phyloP scores from a whole-genome alignment of 1,284 basidiomycete genomes.

The Neotropicomus parvogracilis region DNA sequence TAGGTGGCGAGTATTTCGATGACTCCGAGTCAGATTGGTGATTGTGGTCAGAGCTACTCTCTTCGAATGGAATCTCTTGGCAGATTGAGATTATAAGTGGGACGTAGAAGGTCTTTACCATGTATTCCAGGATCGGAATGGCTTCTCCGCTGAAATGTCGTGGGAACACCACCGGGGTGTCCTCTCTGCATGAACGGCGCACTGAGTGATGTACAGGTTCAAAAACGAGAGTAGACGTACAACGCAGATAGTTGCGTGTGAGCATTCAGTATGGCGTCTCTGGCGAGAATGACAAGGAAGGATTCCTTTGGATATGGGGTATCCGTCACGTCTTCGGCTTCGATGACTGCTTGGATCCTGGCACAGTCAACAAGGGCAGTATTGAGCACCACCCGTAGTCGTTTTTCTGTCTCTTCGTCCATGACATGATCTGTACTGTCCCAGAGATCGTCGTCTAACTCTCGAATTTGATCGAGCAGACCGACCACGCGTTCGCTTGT shows the following conservation, averaged over 20 bases:
- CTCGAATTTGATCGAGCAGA: background rate
- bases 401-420: background rate
- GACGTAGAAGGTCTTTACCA: background rate
- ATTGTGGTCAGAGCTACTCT: background rate
- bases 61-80: background rate
- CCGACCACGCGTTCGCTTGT: background rate
- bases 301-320: slow-evolving; percentile 8
- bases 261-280: slow-evolving; percentile 2
- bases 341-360: slow-evolving; percentile 9
- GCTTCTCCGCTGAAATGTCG: slow-evolving; percentile 9
- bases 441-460: slow-evolving; percentile 2
- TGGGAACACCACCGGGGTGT: slow-evolving; percentile 7
- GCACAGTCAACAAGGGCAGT: slow-evolving; percentile 5
- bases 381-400: slow-evolving; percentile 1
- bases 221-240: too few species aligned
- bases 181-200: slow-evolving; percentile 1
- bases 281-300: slow-evolving; percentile 7
- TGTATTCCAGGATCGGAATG: slow-evolving; percentile 8
- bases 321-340: background rate
- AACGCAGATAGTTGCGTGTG: too few species aligned
- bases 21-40: background rate
- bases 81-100: slow-evolving; percentile 5
- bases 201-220: background rate
- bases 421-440: background rate
- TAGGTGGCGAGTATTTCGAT: background rate